phyloP scores from a whole-genome alignment of 345 rosid genomes.

The Brassica juncea region DNA sequence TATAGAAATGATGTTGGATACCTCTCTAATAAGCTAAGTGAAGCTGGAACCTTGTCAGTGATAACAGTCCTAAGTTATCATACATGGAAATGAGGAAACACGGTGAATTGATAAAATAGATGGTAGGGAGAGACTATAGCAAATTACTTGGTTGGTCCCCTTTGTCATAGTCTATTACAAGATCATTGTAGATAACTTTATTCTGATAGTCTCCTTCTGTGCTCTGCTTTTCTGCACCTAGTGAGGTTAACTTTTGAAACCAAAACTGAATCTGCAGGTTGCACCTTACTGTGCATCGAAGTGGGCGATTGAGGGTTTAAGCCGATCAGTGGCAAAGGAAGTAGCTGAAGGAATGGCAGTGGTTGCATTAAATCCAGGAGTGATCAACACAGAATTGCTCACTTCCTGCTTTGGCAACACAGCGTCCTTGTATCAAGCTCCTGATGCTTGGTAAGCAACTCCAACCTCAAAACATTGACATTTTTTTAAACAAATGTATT shows the following conservation, averaged over 20 bases:
- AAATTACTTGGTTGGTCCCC: conserved; percentile 7
- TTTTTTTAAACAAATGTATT: not conserved
- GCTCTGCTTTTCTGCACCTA: not conserved
- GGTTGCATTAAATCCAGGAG: conserved; percentile 89
- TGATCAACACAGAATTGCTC: conserved; percentile 90
- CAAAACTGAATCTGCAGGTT: conserved; percentile 51
- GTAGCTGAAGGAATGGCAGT: conserved; percentile 84
- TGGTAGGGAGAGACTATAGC: not conserved
- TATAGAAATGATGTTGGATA: not conserved
- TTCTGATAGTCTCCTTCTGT: not conserved
- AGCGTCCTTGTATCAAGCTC: conserved; percentile 80
- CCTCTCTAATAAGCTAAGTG: not conserved
- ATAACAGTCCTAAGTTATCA: not conserved
- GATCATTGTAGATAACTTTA: not conserved
- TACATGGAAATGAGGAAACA: not conserved
- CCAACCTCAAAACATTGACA: not conserved
- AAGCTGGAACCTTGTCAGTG: not conserved
- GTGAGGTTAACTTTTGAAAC: conserved; percentile 1
- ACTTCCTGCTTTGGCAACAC: conserved; percentile 83
- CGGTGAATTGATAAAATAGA: conserved; percentile 1
- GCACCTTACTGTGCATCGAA: conserved; percentile 99
- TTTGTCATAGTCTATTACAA: not conserved
- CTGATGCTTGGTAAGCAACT: conserved; percentile 74
- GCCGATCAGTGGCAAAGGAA: conserved; percentile 93
- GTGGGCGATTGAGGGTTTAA: conserved; percentile 96